Base-by-base conservation (phyloP, 768 basidiomycete genomes). In the Crassisporium funariophilum region DNA sequence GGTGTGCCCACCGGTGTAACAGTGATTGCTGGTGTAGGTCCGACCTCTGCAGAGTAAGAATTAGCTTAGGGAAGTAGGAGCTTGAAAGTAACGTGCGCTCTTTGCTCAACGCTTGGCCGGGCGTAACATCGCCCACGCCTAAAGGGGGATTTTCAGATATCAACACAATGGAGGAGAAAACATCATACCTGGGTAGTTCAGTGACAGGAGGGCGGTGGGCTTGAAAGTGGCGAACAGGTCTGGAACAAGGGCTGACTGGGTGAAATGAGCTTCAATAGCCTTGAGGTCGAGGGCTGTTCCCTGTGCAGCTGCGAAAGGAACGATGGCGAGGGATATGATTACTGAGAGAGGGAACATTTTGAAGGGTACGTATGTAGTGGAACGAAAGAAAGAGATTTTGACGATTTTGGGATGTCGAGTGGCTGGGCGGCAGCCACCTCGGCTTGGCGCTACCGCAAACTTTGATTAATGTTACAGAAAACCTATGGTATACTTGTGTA, bases 261-360 rank as follows among this genome's bases (percentile, higher is more conserved):
- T 65, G 63, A 91, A 86, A 63, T 90, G 82, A 16, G 88, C 88
- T 59, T 84, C 68, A 41, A 87, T 80, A 25, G 78, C 81, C 45
- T 73, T 73, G 37, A 88, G 67, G 46, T 74, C 74, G 25, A 83
- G 52, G 16, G 60, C 50, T 24, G 66, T 64, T 44, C 69, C 69
- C 62, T 85, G 82, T 17, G 80, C 80, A 25, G 61, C 52, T 46
- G 67, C 70, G 57, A 76, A 62, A 23, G 73, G 68, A 42, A 72
- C 56, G 54, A 82, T 57, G 47, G 70, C 61, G 43, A 76, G 58
- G 50, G 68, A 60, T 46, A 62, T 50, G 60, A 71, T 34, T 53
- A 69, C 29, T 38, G 65, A 50, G 52, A 67, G 53, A 44, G 63
- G 46, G 47, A 70, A 47, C 70, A 74, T 74, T 60, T 29, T 37